phyloP scores from a whole-genome alignment of 2,329 filamentous ascomycete genomes.

The Diplodia sapinea region DNA sequence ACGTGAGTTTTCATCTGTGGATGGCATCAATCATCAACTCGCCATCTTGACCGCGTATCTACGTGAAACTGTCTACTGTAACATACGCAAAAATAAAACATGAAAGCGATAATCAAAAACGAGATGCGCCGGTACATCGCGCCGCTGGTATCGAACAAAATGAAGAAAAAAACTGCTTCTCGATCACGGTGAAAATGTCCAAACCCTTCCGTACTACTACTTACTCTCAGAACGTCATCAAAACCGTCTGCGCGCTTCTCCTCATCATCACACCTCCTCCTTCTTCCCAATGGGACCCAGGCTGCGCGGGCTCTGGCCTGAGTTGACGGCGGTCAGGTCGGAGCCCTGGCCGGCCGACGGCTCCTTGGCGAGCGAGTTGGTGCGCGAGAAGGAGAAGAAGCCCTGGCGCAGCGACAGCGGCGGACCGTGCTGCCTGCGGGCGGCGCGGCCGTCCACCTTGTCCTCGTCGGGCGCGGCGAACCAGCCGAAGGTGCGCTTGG shows the following conservation, averaged over 20 bases:
- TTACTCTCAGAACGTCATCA: neutral
- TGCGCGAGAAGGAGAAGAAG: slow-evolving; percentile 36
- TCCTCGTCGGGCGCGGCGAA: slow-evolving; percentile 34
- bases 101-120: neutral
- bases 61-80: neutral
- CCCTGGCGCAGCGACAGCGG: slow-evolving; percentile 34
- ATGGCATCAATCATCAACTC: neutral
- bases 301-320: slow-evolving; percentile 8
- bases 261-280: neutral
- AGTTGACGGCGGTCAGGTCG: slow-evolving; percentile 15
- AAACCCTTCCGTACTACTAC: no score
- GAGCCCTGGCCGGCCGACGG: slow-evolving; percentile 10
- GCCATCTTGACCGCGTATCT: neutral
- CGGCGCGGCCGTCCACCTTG: slow-evolving; percentile 5
- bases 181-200: neutral
- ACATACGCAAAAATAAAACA: neutral
- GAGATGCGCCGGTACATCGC: neutral
- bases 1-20: neutral
- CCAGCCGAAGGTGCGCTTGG: slow-evolving; percentile 36
- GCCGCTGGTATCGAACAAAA: slow-evolving; percentile 3
- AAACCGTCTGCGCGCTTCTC: neutral
- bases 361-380: slow-evolving; percentile 30
- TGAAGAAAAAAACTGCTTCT: neutral
- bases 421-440: slow-evolving; percentile 5
- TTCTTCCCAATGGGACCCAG: slow-evolving; percentile 11